Conservation (phyloP, 2,329 filamentous ascomycete species). For the Colletotrichum sp. region DNA sequence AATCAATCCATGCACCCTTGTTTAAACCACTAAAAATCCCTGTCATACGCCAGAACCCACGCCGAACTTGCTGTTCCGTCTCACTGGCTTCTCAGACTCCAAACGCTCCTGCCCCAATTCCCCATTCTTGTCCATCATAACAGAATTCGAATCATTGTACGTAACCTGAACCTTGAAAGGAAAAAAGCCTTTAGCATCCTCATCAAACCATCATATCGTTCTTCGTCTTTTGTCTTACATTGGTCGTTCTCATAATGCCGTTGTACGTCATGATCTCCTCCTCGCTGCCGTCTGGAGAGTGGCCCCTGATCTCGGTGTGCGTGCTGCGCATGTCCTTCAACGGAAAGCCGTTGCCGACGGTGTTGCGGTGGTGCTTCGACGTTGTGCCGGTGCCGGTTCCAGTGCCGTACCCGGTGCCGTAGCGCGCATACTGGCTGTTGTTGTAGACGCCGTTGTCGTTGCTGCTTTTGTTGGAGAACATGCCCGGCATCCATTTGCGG, state of each 20-base stretch:
- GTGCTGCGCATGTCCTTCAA: slow-evolving; percentile 28
- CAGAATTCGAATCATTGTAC: not conserved
- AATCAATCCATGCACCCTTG: not conserved
- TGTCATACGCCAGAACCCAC: not conserved
- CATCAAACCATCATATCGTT: not conserved
- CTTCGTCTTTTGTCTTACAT: not conserved
- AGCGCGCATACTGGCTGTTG: slow-evolving; percentile 24
- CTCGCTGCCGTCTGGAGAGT: slow-evolving; percentile 36
- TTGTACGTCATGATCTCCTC: slow-evolving; percentile 47
- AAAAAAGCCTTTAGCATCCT: not conserved
- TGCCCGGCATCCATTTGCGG: slow-evolving; percentile 24
- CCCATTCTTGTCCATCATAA: not conserved
- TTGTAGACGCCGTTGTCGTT: slow-evolving; percentile 17
- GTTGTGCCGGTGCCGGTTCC: slow-evolving; percentile 23
- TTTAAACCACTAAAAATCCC: not conserved
- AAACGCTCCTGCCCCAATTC: not conserved
- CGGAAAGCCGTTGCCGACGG: not conserved
- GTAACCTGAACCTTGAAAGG: not conserved
- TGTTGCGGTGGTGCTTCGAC: slow-evolving; percentile 19
- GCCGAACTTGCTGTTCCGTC: not conserved
- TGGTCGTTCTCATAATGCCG: slow-evolving; percentile 34
- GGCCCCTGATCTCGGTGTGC: slow-evolving; percentile 38
- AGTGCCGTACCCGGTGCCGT: slow-evolving; percentile 27
- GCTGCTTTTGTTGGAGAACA: not conserved
- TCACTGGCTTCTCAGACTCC: not conserved